phyloP scores from a whole-genome alignment of 768 basidiomycete species.

The Ramaria sp. region DNA sequence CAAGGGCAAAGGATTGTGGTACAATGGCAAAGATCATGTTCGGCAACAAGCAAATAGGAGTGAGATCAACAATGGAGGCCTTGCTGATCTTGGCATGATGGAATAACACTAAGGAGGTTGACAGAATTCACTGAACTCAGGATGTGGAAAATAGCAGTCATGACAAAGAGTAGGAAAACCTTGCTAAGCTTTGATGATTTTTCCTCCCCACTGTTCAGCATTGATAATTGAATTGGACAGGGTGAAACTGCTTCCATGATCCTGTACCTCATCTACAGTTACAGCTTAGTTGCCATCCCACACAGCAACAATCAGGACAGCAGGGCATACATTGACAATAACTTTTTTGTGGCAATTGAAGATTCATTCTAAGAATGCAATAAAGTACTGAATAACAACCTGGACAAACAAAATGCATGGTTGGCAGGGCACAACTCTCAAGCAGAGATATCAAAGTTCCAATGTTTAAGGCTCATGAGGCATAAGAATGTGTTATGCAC shows the following conservation, averaged over 20 bases:
- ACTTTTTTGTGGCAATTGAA: neutral
- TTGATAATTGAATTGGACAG: constrained; percentile 5
- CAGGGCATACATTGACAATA: neutral
- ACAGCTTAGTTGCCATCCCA: neutral
- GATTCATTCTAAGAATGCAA: neutral
- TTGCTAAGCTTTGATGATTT: constrained; percentile 4
- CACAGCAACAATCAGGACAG: neutral
- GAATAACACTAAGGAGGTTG: too few species aligned
- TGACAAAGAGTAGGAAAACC: constrained; percentile 1
- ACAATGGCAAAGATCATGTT: too few species aligned
- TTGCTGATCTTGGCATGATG: too few species aligned
- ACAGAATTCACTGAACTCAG: too few species aligned
- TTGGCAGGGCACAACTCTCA: neutral
- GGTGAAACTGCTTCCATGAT: constrained; percentile 8
- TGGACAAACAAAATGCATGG: neutral
- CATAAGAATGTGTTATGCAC: too few species aligned
- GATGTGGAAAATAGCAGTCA: too few species aligned
- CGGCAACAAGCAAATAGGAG: too few species aligned
- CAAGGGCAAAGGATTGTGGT: too few species aligned
- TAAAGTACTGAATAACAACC: neutral
- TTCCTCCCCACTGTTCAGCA: neutral
- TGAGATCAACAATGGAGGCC: too few species aligned
- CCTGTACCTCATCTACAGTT: too few species aligned
- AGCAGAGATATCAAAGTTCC: neutral
- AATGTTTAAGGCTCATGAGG: neutral